A percentile compares a stretch with the other conserved stretches of the same genome.
Conservation (phyloP, 129 eudicot species). For the Ambrosia artemisiifolia region DNA sequence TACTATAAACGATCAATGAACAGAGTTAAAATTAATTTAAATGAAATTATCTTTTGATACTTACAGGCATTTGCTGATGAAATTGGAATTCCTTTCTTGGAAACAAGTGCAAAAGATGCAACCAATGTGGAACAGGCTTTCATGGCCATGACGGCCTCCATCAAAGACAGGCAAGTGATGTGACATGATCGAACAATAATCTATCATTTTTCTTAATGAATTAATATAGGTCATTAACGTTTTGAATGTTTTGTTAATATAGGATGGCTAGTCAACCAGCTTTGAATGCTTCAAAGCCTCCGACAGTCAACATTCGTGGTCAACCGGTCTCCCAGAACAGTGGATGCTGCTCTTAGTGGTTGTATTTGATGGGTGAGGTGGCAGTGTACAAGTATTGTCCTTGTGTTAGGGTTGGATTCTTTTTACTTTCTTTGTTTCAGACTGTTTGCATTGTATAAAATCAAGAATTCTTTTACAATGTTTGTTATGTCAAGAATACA, state of each 20-base stretch:
- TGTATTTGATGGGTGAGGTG: conserved; percentile 33
- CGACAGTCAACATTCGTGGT: conserved; percentile 75
- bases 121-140: conserved; percentile 95
- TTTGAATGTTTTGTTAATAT: conserved; percentile 9
- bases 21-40: neutral
- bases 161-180: conserved; percentile 65
- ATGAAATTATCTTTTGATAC: neutral
- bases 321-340: conserved; percentile 80
- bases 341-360: conserved; percentile 70
- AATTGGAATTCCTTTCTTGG: conserved; percentile 95
- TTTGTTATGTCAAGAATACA: conserved; percentile 19
- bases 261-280: conserved; percentile 91
- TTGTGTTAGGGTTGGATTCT: conserved; percentile 34
- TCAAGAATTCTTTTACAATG: conserved; percentile 1
- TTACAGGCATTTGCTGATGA: conserved; percentile 96
- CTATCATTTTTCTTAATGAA: neutral
- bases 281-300: conserved; percentile 62
- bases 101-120: conserved; percentile 94
- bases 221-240: neutral
- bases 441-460: conserved; percentile 36
- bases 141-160: conserved; percentile 94
- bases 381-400: conserved; percentile 29
- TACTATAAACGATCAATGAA: neutral
- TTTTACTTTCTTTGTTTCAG: conserved; percentile 23
- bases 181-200: neutral